Evolutionary conservation across 2,329 filamentous ascomycete species (phyloP), one percentile per base, ranked within the genome.

Genomic region (Lithohypha guttulata): DNA sequence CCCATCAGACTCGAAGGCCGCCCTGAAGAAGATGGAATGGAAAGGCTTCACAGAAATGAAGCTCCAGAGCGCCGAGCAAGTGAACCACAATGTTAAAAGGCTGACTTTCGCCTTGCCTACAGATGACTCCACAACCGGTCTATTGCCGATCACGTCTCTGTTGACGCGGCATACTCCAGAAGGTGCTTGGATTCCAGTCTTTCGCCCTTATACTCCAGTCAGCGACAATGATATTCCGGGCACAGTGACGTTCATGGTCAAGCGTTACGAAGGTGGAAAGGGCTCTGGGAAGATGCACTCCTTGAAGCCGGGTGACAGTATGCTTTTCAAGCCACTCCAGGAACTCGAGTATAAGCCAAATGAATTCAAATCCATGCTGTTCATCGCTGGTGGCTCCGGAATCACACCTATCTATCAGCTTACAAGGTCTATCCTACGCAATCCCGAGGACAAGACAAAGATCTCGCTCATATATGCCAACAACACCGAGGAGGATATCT

Each of bases 381-480:
- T 83, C 26, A 71, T 84, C 29, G 80, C 80, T 1, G 80, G 81
- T 30, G 80, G 81, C 9, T 78, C 77, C 0, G 81, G 81, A 13
- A 81, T 85, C 47, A 84, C 79, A 0, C 80, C 81, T 0, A 69
- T 79, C 47, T 82, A 74, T 54, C 76, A 81, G 54, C 68, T 82
- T 2, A 64, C 71, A 2, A 70, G 67, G 34, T 73, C 73, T 2
- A 78, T 81, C 41, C 61, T 81, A n/a, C 57, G 62, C 30, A 73
- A 82, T 51, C 68, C 75, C 0, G 57, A 65, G 1, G 79, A 84
- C 49, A 63, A 62, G 42, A 84, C 80, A 1, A 67, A 66, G 38
- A 64, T 84, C 29, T 75, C 72, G 0, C 65, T 84, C 1, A 62
- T 84, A 0, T 81, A 76, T 51, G 79, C 78, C 22, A 76, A 75